A percentile compares a stretch with the other conserved stretches of the same genome.
Conservation (phyloP, 108 stramenopile species). For the Pelagomonas calceolata region DNA sequence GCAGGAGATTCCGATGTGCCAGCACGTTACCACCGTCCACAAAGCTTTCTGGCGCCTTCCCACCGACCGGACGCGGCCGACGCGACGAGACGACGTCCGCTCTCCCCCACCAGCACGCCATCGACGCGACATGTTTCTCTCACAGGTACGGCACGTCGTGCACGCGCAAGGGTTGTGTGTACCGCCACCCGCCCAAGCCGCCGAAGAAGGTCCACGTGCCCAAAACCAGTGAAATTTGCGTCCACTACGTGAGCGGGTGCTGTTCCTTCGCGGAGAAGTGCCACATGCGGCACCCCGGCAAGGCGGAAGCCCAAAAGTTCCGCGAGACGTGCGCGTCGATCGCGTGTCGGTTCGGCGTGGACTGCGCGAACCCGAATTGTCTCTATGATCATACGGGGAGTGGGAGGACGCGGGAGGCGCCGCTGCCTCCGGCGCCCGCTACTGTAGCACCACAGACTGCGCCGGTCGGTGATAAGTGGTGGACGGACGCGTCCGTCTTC, state of each 20-base stretch:
- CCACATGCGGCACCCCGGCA: conserved; percentile 4
- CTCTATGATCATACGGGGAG: conserved; percentile 3
- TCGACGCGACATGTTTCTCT: no score
- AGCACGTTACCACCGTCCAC: no score
- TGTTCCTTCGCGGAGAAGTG: conserved; percentile 9
- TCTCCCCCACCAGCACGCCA: no score
- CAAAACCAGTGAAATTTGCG: not conserved
- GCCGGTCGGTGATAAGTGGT: conserved; percentile 1
- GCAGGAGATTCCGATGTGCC: not conserved
- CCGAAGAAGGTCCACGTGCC: not conserved
- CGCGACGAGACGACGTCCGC: no score
- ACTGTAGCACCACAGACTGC: not conserved
- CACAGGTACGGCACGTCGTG: conserved; percentile 14
- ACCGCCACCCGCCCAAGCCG: conserved; percentile 11
- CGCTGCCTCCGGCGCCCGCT: not conserved
- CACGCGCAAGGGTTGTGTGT: conserved; percentile 12
- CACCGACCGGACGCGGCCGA: no score
- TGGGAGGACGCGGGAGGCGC: not conserved
- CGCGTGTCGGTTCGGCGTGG: conserved; percentile 6
- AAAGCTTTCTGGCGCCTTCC: no score
- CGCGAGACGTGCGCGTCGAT: conserved; percentile 6
- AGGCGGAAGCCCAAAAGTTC: not conserved
- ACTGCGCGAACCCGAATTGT: conserved; percentile 3
- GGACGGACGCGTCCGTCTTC: conserved; percentile 14
- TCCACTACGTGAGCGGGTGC: conserved; percentile 1